Evolutionary conservation across 1,284 basidiomycete genomes (phyloP), one percentile per base, ranked within the genome.

Genomic region (Vanrija sp.): DNA sequence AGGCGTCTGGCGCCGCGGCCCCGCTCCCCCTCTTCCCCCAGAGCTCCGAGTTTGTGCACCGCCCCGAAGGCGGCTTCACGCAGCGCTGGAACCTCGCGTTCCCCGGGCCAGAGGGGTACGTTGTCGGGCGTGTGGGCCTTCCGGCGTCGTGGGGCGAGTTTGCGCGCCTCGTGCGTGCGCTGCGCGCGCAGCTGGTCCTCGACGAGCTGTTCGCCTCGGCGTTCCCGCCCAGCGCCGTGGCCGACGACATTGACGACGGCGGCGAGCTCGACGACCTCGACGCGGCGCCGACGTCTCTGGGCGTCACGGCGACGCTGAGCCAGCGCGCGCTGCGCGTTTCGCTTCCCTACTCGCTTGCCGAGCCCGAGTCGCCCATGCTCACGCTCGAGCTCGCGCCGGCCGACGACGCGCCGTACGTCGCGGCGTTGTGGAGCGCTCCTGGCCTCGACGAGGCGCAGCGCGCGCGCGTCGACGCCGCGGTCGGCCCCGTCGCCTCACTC

Each of bases 71-170:
- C 4, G 37, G 15, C 1, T 31, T 65, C 10, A 61, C 57, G 7
- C 72, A 74, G 57, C 59, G 64, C 27, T 72, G 69, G 70, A 62
- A 62, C 3, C 64, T 70, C 31, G 61, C 59, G 3, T 54, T 55
- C 12, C 66, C 69, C 6, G 69, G 72, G 3, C 68, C 69, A 2
- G 63, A 62, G 8, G 72, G 65, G 12, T 70, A 61, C 42, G 57
- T 74, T 3, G 51, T 74, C 3, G 67, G 67, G 7, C 56, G 69
- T 9, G 45, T 69, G 7, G 68, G 61, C 2, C 22, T 67, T 8
- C 58, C 67, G 1, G 16, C 22, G 3, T 42, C 48, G 2, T 52
- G 52, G 51, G 50, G 57, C 4, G 56, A 47, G 25, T 47, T 68
- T 16, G 35, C 31, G 10, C 48, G 49, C 22, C 9, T 64, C 12